These are phyloP conservation scores for Melastoma malabathricum DNA, from an alignment of 345 rosid genomes.

Conservation along the genomic window DNA sequence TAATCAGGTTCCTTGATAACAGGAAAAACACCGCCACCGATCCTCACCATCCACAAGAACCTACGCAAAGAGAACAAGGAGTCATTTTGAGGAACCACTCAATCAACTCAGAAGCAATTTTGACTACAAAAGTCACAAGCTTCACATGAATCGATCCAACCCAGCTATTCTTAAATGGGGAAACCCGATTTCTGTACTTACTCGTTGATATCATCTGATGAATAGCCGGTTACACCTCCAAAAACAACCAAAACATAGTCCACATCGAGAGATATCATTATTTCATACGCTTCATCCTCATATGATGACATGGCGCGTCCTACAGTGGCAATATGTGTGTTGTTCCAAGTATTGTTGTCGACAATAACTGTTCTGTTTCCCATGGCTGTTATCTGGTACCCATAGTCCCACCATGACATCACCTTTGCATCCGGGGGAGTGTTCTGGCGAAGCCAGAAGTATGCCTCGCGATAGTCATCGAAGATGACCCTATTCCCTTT, in stretches of 20 bases:
- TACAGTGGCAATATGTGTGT: constrained; percentile 97
- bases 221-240: constrained; percentile 98
- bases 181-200: constrained; percentile 12
- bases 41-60: constrained; percentile 99
- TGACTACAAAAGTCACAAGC: not conserved
- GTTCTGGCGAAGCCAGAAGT: constrained; percentile 96
- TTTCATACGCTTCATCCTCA: constrained; percentile 91
- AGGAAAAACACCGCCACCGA: constrained; percentile 98
- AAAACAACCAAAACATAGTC: constrained; percentile 90
- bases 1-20: constrained; percentile 96
- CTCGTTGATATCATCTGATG: constrained; percentile 99
- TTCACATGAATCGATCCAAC: not conserved
- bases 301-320: constrained; percentile 99
- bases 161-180: not conserved
- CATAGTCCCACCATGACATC: constrained; percentile 99
- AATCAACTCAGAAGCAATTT: no score
- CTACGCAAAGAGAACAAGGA: constrained; percentile 23
- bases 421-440: constrained; percentile 94
- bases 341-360: constrained; percentile 98
- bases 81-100: not conserved
- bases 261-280: constrained; percentile 94
- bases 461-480: constrained; percentile 97
- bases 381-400: constrained; percentile 99
- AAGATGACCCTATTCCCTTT: constrained; percentile 87
- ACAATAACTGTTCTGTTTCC: constrained; percentile 98